Percentiles rank a stretch among this genome's conserved stretches.
phyloP scores from a whole-genome alignment of 345 rosid genomes.

The Conringia planisiliqua region DNA sequence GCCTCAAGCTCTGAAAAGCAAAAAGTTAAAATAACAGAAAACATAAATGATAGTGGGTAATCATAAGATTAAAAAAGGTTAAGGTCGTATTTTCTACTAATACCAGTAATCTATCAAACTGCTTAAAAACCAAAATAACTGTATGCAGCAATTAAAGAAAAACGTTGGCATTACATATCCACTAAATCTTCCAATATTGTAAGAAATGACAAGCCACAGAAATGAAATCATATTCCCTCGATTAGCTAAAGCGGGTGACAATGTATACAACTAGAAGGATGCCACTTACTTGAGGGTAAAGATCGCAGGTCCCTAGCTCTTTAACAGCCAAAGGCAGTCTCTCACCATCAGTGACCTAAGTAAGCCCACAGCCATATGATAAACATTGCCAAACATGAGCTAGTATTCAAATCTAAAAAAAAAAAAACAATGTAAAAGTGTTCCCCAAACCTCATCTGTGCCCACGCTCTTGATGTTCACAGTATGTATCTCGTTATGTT shows the following conservation, averaged over 20 bases:
- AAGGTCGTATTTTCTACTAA: conserved; percentile 1
- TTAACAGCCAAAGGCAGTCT: conserved; percentile 93
- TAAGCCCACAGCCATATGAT: conserved; percentile 3
- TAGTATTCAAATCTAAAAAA: neutral
- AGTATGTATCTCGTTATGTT: conserved; percentile 97
- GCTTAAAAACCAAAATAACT: conserved; percentile 4
- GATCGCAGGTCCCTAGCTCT: conserved; percentile 97
- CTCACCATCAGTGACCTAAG: conserved; percentile 93
- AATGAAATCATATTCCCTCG: conserved; percentile 4
- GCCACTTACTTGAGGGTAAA: conserved; percentile 88
- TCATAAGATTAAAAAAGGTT: neutral
- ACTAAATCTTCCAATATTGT: conserved; percentile 1
- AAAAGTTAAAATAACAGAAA: neutral
- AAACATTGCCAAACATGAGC: conserved; percentile 10
- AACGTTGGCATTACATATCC: neutral
- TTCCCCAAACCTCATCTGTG: conserved; percentile 73
- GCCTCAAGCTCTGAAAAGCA: conserved; percentile 72
- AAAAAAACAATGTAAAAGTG: neutral
- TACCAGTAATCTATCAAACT: conserved; percentile 4
- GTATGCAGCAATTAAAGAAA: neutral
- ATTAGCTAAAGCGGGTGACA: neutral
- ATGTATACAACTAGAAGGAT: neutral
- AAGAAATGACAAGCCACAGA: conserved; percentile 14
- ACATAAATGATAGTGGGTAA: conserved; percentile 4
- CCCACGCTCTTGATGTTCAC: conserved; percentile 92